A percentile compares a stretch with the other conserved stretches of the same genome.
Conservation (phyloP, 2,329 filamentous ascomycete species). For the Phialemonium atrogriseum region DNA sequence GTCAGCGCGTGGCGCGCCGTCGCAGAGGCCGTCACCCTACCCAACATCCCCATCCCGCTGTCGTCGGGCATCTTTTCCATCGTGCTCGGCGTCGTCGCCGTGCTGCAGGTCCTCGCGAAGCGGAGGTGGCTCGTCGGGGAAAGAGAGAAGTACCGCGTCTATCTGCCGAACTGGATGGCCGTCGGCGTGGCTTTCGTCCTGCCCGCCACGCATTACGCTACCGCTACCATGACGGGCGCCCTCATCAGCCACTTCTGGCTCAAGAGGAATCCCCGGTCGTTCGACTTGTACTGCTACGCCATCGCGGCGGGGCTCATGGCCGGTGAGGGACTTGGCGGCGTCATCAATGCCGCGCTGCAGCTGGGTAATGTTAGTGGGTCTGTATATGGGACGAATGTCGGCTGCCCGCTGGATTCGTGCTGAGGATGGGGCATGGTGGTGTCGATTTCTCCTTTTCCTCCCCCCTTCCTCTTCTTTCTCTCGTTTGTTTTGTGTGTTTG, state of each 20-base stretch:
- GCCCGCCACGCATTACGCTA: conserved; percentile 46
- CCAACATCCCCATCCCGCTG: conserved; percentile 44
- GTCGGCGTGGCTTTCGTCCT: conserved; percentile 51
- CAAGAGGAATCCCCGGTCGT: conserved; percentile 40
- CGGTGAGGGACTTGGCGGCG: conserved; percentile 54
- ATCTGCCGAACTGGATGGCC: conserved; percentile 55
- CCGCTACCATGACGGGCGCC: conserved; percentile 48
- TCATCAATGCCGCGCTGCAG: conserved; percentile 27
- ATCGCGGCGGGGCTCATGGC: conserved; percentile 49
- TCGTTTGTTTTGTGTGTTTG: no score
- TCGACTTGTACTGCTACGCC: conserved; percentile 51
- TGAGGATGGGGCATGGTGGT: no score
- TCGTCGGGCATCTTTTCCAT: conserved; percentile 50
- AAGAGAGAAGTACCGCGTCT: conserved; percentile 44
- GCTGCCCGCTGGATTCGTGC: conserved; percentile 13
- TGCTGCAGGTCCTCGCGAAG: conserved; percentile 41
- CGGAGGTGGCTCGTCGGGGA: conserved; percentile 45
- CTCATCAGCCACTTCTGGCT: conserved; percentile 43
- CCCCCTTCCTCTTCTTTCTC: no score
- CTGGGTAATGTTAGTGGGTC: conserved; percentile 13
- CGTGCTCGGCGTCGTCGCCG: conserved; percentile 42
- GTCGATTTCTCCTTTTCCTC: no score
- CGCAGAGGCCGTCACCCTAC: conserved; percentile 51
- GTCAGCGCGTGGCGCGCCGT: conserved; percentile 60
- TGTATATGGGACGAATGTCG: conserved; percentile 11